phyloP scores from a whole-genome alignment of 179 eudicot genomes.

The Heliamphora pulchella region DNA sequence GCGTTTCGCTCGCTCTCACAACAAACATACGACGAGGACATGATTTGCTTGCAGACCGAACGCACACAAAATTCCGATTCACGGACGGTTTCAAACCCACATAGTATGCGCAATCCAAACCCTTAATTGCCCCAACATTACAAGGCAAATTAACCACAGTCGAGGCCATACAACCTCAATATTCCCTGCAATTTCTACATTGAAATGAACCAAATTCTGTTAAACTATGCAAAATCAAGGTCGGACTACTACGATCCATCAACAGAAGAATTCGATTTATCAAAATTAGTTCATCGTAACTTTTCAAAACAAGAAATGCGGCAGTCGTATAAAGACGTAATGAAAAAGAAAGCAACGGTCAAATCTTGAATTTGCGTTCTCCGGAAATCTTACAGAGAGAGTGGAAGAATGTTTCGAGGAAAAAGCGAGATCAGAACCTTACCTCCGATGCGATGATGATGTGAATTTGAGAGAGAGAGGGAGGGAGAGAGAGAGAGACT shows the following conservation, averaged over 20 bases:
- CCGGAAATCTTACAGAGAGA: not conserved
- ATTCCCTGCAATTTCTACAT: not conserved
- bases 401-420: not conserved
- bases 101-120: slow-evolving; percentile 22
- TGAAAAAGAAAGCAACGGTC: not conserved
- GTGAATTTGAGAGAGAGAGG: not conserved
- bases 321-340: no score
- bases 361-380: not conserved
- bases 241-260: not conserved
- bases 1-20: slow-evolving; percentile 42
- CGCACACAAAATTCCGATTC: slow-evolving; percentile 11
- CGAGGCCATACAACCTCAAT: slow-evolving; percentile 25
- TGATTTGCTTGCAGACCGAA: slow-evolving; percentile 15
- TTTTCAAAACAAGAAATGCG: no score
- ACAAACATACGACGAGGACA: slow-evolving; percentile 15
- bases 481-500: not conserved
- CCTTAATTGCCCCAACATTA: slow-evolving; percentile 33
- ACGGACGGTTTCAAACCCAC: slow-evolving; percentile 19
- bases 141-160: slow-evolving; percentile 29
- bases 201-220: not conserved
- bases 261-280: not conserved
- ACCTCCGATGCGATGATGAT: not conserved
- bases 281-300: not conserved
- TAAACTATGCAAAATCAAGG: not conserved
- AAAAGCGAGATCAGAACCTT: not conserved